Evolutionary conservation across 371 early-diverging fungal genomes (phyloP).

Genomic region (Mucor plumbeus): DNA sequence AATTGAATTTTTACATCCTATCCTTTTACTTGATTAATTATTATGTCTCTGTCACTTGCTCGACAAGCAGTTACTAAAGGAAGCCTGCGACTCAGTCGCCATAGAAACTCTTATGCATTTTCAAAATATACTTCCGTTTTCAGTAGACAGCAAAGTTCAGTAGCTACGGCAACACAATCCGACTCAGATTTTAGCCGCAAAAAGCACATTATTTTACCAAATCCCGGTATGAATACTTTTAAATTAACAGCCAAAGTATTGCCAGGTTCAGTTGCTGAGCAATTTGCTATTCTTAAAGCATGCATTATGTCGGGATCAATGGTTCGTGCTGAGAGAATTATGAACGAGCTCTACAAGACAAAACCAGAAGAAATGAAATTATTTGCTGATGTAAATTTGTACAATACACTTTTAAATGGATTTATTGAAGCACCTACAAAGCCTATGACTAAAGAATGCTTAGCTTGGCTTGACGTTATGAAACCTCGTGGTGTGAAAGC

Average conservation of each 20-base stretch:
- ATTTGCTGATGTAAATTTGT: slow-evolving; percentile 72
- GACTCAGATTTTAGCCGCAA: background rate
- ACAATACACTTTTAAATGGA: slow-evolving; percentile 85
- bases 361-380: slow-evolving; percentile 74
- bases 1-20: background rate
- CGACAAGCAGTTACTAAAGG: slow-evolving; percentile 21
- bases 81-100: slow-evolving; percentile 3
- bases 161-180: slow-evolving; percentile 6
- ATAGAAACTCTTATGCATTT: background rate
- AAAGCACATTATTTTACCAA: slow-evolving; percentile 44
- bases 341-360: slow-evolving; percentile 68
- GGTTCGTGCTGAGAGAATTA: slow-evolving; percentile 79
- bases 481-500: slow-evolving; percentile 60
- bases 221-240: slow-evolving; percentile 38
- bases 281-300: slow-evolving; percentile 70
- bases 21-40: background rate
- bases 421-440: slow-evolving; percentile 54
- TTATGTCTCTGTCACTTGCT: slow-evolving; percentile 24
- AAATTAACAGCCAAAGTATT: slow-evolving; percentile 38
- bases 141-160: slow-evolving; percentile 8
- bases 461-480: slow-evolving; percentile 79
- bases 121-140: background rate
- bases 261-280: slow-evolving; percentile 48
- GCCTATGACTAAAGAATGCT: slow-evolving; percentile 65
- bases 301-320: slow-evolving; percentile 76